Evolutionary conservation across 164 flowering plant species (phyloP), one percentile per base, ranked within the genome.

Genomic region (Chimonanthus salicifolius): DNA sequence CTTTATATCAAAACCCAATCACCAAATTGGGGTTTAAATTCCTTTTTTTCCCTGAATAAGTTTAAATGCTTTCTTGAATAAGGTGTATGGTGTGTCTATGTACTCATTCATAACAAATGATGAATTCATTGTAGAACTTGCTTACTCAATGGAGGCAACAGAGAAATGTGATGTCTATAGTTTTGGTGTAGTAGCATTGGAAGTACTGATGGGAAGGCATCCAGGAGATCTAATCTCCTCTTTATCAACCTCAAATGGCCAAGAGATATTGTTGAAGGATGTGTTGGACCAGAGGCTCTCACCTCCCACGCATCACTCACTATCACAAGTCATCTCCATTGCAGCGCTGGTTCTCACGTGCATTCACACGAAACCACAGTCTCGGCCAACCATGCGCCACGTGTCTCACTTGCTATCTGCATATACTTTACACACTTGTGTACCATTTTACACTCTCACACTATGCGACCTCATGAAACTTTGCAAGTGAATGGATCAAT

Each of bases 121-220:
- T 33, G 33, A 33, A 33, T 33, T 33, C 33, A 33, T 33, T 33
- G 33, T 33, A 33, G 33, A 33, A 33, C 33, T 33, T 33, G 33
- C 33, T 33, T 33, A 33, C 33, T 33, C 33, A 33, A 33, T 33
- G 33, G 0, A 33, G 33, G 33, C 33, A 33, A 33, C 33, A 33
- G 33, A 33, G 33, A 33, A 33, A 33, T 33, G 33, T 33, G 33
- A 33, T 33, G 33, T 33, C 33, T 33, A 33, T 33, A 33, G 33
- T 33, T 33, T 33, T 33, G 33, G 33, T 33, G 2, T 33, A 33
- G 33, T 33, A 1, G 33, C 33, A 33, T 1, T 33, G 33, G 33
- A 33, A 72, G 76, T 87, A 44, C 78, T 89, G 82, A 85, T 83
- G 87, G 94, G 94, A 67, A 82, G 68, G 71, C 94, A 90, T 46